These are phyloP conservation scores for Thelonectria rubi DNA, from an alignment of 2,329 filamentous ascomycete species.

Conservation along the genomic window DNA sequence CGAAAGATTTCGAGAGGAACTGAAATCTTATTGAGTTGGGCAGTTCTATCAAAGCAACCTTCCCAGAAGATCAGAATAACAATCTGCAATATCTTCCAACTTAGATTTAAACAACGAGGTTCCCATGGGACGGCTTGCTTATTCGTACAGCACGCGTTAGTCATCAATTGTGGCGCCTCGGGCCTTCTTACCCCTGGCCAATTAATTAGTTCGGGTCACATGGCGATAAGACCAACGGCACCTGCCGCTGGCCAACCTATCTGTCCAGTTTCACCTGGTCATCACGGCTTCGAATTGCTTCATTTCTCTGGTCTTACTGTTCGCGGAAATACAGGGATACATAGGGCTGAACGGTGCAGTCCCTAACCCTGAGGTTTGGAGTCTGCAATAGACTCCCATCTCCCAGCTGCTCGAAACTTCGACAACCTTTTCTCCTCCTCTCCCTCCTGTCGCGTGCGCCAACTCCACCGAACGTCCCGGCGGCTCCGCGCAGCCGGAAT, in stretches of 20 bases:
- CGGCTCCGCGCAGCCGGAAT: constrained; percentile 37
- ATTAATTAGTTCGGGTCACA: constrained; percentile 31
- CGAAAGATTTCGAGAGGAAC: too few species aligned
- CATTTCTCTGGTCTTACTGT: constrained; percentile 9
- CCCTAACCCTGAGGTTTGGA: constrained; percentile 18
- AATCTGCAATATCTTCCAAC: too few species aligned
- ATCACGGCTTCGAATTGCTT: constrained; percentile 19
- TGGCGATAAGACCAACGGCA: constrained; percentile 27
- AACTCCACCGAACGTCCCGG: constrained; percentile 31
- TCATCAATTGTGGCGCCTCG: neutral
- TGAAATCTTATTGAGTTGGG: too few species aligned
- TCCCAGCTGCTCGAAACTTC: neutral
- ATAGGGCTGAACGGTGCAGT: constrained; percentile 24
- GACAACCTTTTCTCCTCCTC: neutral
- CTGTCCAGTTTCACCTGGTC: constrained; percentile 37
- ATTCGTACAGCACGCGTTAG: neutral
- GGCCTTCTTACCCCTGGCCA: neutral
- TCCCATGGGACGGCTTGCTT: too few species aligned
- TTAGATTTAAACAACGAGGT: too few species aligned
- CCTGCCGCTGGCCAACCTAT: constrained; percentile 28
- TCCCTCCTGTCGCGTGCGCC: constrained; percentile 20
- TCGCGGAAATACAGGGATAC: constrained; percentile 28
- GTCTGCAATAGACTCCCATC: constrained; percentile 5
- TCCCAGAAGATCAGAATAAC: too few species aligned
- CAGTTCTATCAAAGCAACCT: too few species aligned